phyloP scores from a whole-genome alignment of 2,329 filamentous ascomycete species.

The Fusarium nematophilum region DNA sequence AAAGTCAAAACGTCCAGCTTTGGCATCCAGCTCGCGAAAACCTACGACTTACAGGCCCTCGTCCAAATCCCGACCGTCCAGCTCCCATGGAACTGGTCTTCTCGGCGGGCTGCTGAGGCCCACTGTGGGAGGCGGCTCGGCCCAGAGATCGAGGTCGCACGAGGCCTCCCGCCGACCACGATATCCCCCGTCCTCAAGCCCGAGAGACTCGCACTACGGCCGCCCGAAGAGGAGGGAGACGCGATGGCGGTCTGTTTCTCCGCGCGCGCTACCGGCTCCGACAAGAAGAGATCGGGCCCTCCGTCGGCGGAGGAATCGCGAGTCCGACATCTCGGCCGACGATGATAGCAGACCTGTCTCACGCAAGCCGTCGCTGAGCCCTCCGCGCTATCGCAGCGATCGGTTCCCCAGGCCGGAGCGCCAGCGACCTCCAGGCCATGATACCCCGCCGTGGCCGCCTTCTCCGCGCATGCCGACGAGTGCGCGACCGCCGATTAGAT shows the following conservation, averaged over 20 bases:
- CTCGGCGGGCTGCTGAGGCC: constrained; percentile 10
- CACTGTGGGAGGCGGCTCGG: constrained; percentile 1
- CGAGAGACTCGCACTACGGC: constrained; percentile 28
- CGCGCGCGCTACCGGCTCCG: constrained; percentile 20
- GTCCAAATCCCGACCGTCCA: constrained; percentile 22
- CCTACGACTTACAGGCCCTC: neutral
- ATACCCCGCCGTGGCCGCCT: constrained; percentile 5
- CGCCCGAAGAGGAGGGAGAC: constrained; percentile 22
- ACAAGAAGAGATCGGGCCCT: constrained; percentile 6
- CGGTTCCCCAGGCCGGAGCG: constrained; percentile 4
- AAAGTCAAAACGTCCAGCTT: constrained; percentile 25
- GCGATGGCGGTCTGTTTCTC: constrained; percentile 31
- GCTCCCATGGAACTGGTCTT: constrained; percentile 17
- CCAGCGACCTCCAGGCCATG: neutral
- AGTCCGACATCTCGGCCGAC: constrained; percentile 39
- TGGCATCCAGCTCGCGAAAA: constrained; percentile 23
- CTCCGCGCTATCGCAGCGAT: constrained; percentile 17
- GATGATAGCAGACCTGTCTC: constrained; percentile 36
- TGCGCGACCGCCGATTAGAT: constrained; percentile 20
- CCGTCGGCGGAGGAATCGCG: constrained; percentile 32
- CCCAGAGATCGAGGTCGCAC: constrained; percentile 35
- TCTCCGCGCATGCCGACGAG: constrained; percentile 1
- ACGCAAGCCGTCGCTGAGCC: constrained; percentile 18
- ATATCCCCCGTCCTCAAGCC: constrained; percentile 16
- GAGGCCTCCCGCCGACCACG: constrained; percentile 29